Conservation (phyloP, 2,329 filamentous ascomycete species). For the Thelonectria rubi region DNA sequence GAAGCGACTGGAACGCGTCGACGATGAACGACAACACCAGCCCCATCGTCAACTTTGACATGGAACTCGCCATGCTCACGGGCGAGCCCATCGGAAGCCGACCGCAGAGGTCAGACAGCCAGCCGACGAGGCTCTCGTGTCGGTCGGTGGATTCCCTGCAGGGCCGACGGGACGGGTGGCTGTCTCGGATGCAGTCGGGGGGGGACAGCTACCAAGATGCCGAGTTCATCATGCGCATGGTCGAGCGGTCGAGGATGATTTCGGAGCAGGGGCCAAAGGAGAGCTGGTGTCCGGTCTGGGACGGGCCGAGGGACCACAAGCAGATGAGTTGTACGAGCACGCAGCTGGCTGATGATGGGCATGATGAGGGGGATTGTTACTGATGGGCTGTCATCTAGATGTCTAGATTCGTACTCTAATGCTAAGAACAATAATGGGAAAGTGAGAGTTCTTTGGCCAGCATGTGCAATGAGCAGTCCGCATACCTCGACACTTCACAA, state of each 20-base stretch:
- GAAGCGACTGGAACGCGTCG: neutral
- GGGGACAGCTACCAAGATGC: constrained; percentile 17
- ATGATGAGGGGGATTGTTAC: no score
- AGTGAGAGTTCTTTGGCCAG: no score
- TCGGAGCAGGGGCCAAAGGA: constrained; percentile 32
- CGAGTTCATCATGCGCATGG: constrained; percentile 36
- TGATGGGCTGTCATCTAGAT: no score
- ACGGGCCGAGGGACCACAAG: constrained; percentile 32
- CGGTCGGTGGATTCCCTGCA: constrained; percentile 28
- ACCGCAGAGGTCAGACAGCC: neutral
- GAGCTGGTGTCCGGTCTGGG: constrained; percentile 38
- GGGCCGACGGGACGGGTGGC: constrained; percentile 31
- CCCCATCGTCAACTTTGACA: constrained; percentile 22
- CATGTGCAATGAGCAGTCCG: no score
- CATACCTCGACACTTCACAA: no score
- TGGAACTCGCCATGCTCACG: constrained; percentile 36
- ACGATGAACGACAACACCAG: neutral
- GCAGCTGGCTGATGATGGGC: neutral
- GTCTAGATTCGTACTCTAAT: no score
- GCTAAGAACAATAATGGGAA: no score
- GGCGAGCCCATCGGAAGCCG: constrained; percentile 25
- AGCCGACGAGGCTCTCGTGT: neutral
- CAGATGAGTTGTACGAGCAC: neutral
- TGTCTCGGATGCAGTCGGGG: constrained; percentile 10
- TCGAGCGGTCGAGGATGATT: constrained; percentile 27